Evolutionary conservation across 805 yeast genomes (phyloP).

Genomic region (Ogataea kodamae): DNA sequence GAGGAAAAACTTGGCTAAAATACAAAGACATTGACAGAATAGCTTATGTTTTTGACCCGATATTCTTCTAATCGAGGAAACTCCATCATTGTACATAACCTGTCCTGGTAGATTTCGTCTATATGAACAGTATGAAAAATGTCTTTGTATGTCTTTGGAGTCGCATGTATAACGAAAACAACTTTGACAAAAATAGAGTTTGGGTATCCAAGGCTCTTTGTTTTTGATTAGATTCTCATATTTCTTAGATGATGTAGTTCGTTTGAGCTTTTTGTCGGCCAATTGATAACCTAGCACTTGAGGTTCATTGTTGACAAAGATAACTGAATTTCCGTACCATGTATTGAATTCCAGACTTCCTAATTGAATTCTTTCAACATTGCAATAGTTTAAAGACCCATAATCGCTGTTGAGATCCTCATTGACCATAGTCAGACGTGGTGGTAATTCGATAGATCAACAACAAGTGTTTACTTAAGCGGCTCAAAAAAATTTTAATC

Average conservation of each 20-base stretch:
- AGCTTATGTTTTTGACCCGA: conserved; percentile 61
- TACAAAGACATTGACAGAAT: conserved; percentile 77
- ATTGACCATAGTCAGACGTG: conserved; percentile 2
- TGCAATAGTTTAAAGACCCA: conserved; percentile 59
- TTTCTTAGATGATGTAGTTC: conserved; percentile 19
- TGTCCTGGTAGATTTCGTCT: conserved; percentile 53
- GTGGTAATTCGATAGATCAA: too few relatives aligned
- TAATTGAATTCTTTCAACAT: conserved; percentile 61
- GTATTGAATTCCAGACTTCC: conserved; percentile 70
- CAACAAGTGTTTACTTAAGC: conserved; percentile 4
- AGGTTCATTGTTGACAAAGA: conserved; percentile 49
- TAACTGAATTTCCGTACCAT: conserved; percentile 87
- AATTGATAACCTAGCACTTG: conserved; percentile 43
- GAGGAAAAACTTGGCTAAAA: conserved; percentile 82
- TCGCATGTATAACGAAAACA: conserved; percentile 79
- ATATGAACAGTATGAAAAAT: conserved; percentile 44
- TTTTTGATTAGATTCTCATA: conserved; percentile 13
- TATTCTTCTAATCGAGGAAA: conserved; percentile 58
- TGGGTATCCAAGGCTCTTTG: conserved; percentile 50
- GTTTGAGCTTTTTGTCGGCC: conserved; percentile 20
- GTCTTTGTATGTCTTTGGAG: conserved; percentile 44
- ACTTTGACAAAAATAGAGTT: conserved; percentile 66
- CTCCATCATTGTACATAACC: conserved; percentile 59
- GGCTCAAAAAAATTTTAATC: conserved; percentile 1
- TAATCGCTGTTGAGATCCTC: conserved; percentile 42